phyloP scores from a whole-genome alignment of 2,329 filamentous ascomycete genomes.

The Nemania abortiva region DNA sequence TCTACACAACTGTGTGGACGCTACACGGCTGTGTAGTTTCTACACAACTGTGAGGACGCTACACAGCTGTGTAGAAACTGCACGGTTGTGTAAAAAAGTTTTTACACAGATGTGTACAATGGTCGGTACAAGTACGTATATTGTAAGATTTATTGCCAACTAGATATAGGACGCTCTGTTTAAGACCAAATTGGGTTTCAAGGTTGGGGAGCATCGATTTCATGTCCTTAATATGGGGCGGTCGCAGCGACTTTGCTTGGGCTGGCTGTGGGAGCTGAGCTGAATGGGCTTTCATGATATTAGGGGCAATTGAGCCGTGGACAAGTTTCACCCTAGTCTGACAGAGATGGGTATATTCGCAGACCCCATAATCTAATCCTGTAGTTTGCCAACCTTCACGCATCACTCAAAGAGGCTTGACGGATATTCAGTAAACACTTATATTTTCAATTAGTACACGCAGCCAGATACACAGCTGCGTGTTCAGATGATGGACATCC shows the following conservation, averaged over 20 bases:
- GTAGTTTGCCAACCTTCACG: neutral
- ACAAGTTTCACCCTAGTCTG: neutral
- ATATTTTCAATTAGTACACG: neutral
- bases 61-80: neutral
- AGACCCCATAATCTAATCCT: neutral
- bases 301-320: neutral
- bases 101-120: neutral
- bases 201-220: too few species aligned
- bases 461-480: conserved; percentile 3
- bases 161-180: too few species aligned
- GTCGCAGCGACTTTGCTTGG: too few species aligned
- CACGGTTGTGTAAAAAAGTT: neutral
- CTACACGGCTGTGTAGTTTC: neutral
- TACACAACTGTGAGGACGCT: neutral
- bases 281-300: neutral
- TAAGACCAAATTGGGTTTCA: too few species aligned
- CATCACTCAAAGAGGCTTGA: neutral
- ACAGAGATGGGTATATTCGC: neutral
- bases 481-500: neutral
- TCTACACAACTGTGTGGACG: too few species aligned
- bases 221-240: too few species aligned
- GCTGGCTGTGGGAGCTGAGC: neutral
- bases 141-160: neutral
- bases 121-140: neutral
- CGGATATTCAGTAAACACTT: neutral